Base-by-base conservation (phyloP, 352 stramenopile genomes). In the Phytopythium boreale region DNA sequence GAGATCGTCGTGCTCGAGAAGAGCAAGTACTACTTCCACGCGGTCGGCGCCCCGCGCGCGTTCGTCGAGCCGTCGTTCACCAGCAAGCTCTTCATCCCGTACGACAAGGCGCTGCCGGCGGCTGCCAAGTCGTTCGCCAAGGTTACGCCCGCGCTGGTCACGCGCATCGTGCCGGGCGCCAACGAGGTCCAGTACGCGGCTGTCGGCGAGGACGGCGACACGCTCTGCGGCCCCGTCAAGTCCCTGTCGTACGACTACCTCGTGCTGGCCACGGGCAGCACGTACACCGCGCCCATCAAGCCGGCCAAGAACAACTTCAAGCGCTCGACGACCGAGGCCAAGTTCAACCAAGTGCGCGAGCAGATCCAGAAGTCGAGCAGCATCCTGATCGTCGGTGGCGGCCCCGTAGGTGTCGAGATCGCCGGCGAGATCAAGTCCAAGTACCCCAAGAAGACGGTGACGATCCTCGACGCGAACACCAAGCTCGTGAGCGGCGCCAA, bases 211-310 rank as follows among this genome's bases (percentile, higher is more conserved):
- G 64, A 76, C 59, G 68, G 69, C 37, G 57, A 79, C 29, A 62
- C 74, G 58, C 53, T 72, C 52, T 56, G 62, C 5, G 63, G 56
- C 4, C 58, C 65, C 49, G 63, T 70, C 49, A 74, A 79, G 56
- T 72, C 57, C 37, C 44, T 89, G 22, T n/a, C 37, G 7, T 90
- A 81, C 55, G 79, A 88, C 74, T 89, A 84, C 57, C 64, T 89
- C 9, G 70, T 90, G 34, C 55, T 90, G 31, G 82, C 82, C 22
- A 90, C 80, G 0, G 77, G 77, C 15, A 84, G 72, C 67, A 85
- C 69, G 55, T 88, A 89, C 76, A 69, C 78, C 5, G 67, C 73
- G 51, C 82, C 82, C 0, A 84, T 90, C 57, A 92, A 90, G 53
- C 75, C 72, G 27, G 68, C 60, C 44, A 67, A 67, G 52, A 68